Evolutionary conservation across 1,284 basidiomycete genomes (phyloP).

Genomic region (Malassezia globosa): DNA sequence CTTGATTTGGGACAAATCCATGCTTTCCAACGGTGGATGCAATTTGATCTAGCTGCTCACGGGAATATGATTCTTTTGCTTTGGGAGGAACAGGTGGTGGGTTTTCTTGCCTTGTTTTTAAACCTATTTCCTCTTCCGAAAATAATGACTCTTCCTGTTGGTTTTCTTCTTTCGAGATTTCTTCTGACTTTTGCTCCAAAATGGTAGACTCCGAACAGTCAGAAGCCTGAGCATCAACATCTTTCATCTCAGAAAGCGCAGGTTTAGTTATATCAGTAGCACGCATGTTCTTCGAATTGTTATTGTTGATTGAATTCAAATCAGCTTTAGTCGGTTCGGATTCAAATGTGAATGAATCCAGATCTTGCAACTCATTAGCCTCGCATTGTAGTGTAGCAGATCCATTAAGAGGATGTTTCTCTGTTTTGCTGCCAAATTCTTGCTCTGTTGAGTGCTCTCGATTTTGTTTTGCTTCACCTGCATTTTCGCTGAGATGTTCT

Average conservation of each 20-base stretch:
- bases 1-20: constrained; percentile 34
- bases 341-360: too few species aligned
- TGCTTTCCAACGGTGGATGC: constrained; percentile 30
- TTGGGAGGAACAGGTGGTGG: not conserved
- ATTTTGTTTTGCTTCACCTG: not conserved
- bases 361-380: too few species aligned
- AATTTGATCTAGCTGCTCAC: not conserved
- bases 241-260: not conserved
- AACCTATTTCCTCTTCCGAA: not conserved
- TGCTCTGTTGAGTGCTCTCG: not conserved
- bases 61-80: not conserved
- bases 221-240: not conserved
- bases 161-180: too few species aligned
- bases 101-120: too few species aligned
- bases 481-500: not conserved
- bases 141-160: too few species aligned
- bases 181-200: not conserved
- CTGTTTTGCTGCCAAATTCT: too few species aligned
- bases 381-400: too few species aligned
- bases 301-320: not conserved
- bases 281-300: not conserved
- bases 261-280: not conserved
- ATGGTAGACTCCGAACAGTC: not conserved
- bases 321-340: too few species aligned
- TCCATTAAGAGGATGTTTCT: too few species aligned